Evolutionary conservation across 352 stramenopile species (phyloP).

Genomic region (Pythium aquatile): DNA sequence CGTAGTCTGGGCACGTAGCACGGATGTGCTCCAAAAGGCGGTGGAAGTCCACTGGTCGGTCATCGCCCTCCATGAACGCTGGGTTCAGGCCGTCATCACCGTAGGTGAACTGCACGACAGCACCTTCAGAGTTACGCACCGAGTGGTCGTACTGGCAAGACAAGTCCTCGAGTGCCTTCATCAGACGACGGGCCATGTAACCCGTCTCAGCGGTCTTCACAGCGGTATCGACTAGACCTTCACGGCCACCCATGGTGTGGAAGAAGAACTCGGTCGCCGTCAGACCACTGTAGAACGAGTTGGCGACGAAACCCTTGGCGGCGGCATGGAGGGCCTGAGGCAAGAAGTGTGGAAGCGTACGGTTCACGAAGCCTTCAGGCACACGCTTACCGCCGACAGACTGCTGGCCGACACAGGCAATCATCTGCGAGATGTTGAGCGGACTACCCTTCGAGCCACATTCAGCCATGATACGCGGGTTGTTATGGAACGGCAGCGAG

Average conservation of each 20-base stretch:
- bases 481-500: conserved; percentile 97
- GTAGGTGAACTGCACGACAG: conserved; percentile 99
- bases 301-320: conserved; percentile 99
- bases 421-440: conserved; percentile 99
- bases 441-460: conserved; percentile 99
- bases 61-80: conserved; percentile 94
- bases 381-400: conserved; percentile 98
- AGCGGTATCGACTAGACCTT: conserved; percentile 99
- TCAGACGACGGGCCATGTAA: conserved; percentile 98
- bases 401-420: conserved; percentile 99
- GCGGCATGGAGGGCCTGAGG: conserved; percentile 92
- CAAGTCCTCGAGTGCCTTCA: conserved; percentile 98
- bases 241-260: conserved; percentile 99
- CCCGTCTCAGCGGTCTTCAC: conserved; percentile 99
- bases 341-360: conserved; percentile 97
- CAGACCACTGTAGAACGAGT: conserved; percentile 99
- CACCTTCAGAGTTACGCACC: conserved; percentile 85
- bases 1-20: conserved; percentile 68
- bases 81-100: conserved; percentile 99
- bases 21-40: conserved; percentile 91
- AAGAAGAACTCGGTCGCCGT: conserved; percentile 99
- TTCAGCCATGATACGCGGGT: conserved; percentile 97
- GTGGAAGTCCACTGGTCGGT: conserved; percentile 96
- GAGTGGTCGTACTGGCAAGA: conserved; percentile 94
- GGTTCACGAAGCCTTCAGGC: conserved; percentile 98